These are phyloP conservation scores for Coffea humblotiana DNA, from an alignment of 305 asterid genomes.

Conservation along the genomic window DNA sequence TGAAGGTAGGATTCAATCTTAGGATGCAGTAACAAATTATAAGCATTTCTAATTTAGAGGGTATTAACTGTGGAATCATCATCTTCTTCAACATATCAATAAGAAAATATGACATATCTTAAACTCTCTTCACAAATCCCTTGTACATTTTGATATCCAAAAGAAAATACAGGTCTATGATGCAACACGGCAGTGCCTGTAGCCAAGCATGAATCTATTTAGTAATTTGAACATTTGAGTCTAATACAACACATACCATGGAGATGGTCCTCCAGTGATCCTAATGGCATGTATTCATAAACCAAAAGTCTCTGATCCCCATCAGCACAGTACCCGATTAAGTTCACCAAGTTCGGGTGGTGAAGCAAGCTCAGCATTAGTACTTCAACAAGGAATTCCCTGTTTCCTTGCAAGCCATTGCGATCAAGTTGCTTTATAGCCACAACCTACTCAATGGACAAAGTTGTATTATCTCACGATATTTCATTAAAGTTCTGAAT, in stretches of 20 bases:
- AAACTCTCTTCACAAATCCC: neutral
- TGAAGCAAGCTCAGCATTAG: constrained; percentile 80
- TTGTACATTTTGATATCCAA: neutral
- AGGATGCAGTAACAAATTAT: neutral
- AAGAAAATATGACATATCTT: neutral
- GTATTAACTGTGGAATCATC: neutral
- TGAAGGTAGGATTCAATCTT: neutral
- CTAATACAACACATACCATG: constrained; percentile 44
- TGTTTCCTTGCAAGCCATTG: constrained; percentile 79
- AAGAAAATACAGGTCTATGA: neutral
- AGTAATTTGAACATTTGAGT: neutral
- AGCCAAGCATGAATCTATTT: neutral
- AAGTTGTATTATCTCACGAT: neutral
- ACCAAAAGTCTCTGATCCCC: constrained; percentile 92
- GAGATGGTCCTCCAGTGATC: constrained; percentile 81
- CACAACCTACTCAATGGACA: constrained; percentile 46
- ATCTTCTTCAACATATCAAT: neutral
- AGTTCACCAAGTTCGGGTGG: constrained; percentile 75
- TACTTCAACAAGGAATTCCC: constrained; percentile 85
- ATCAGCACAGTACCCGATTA: constrained; percentile 88
- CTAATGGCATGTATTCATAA: constrained; percentile 78
- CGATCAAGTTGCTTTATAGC: constrained; percentile 85
- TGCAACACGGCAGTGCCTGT: neutral
- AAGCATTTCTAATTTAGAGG: neutral
- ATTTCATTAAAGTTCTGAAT: neutral